Percentiles rank a stretch among this genome's conserved stretches.
These are phyloP conservation scores for Ophioceras dolichostomum DNA, from an alignment of 2,329 filamentous ascomycete genomes.

Conservation along the genomic window DNA sequence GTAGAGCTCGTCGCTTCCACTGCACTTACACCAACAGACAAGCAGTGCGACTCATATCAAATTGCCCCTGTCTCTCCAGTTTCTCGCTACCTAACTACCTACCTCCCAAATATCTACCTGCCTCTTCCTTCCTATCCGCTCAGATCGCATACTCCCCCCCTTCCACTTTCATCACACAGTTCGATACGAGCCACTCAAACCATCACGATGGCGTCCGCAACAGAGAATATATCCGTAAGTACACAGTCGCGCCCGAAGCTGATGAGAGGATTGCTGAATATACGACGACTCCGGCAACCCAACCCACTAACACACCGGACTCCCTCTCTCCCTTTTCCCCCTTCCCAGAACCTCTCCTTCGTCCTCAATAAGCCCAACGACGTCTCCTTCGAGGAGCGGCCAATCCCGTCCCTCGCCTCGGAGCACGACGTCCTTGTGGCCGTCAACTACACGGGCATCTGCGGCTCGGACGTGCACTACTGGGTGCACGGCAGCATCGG, in stretches of 20 bases:
- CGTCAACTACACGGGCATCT: constrained; percentile 79
- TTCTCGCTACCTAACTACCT: too few relatives aligned
- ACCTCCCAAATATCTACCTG: too few relatives aligned
- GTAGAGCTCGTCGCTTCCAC: too few relatives aligned
- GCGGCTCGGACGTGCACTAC: constrained; percentile 81
- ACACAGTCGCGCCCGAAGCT: neutral
- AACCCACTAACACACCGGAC: neutral
- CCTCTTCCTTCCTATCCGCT: too few relatives aligned
- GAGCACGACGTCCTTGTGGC: constrained; percentile 70
- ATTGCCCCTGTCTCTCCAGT: too few relatives aligned
- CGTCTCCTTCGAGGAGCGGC: constrained; percentile 64
- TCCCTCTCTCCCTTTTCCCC: neutral
- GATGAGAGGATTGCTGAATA: constrained; percentile 2
- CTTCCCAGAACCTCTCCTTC: constrained; percentile 80
- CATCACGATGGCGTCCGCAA: constrained; percentile 9
- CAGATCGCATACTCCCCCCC: too few relatives aligned
- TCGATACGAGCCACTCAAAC: too few relatives aligned
- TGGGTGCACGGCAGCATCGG: constrained; percentile 80
- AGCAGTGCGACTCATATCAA: too few relatives aligned
- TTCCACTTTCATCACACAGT: too few relatives aligned
- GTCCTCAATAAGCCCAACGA: constrained; percentile 65
- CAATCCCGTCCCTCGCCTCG: constrained; percentile 53
- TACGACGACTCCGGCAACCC: neutral
- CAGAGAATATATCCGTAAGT: constrained; percentile 17
- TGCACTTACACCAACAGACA: too few relatives aligned